Conservation (phyloP, 139 green algal genomes). For the Asterochloris sp. region DNA sequence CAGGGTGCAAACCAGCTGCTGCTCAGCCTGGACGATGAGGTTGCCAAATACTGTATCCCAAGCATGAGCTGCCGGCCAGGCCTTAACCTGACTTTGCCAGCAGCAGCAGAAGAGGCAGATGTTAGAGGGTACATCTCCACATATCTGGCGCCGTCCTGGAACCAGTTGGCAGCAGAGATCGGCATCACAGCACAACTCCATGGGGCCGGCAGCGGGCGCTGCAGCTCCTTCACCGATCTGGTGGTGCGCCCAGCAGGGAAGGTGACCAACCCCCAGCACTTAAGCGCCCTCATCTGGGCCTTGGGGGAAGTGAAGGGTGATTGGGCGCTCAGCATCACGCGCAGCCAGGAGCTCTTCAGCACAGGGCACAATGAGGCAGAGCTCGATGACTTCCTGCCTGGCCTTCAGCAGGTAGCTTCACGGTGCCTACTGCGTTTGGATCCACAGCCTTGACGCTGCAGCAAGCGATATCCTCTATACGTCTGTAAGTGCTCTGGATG, state of each 20-base stretch:
- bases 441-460: too few species aligned
- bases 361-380: too few species aligned
- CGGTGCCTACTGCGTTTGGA: too few species aligned
- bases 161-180: not conserved
- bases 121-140: slow-evolving; percentile 3
- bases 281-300: slow-evolving; percentile 2
- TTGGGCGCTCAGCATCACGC: not conserved
- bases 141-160: not conserved
- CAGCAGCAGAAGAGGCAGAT: slow-evolving; percentile 1
- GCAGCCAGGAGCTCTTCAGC: too few species aligned
- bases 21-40: not conserved
- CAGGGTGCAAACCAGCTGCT: not conserved
- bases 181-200: not conserved
- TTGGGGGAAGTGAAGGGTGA: not conserved
- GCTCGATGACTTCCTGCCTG: too few species aligned
- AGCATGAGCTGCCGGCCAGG: too few species aligned
- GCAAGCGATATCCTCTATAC: too few species aligned
- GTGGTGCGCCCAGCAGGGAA: not conserved
- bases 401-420: too few species aligned
- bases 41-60: not conserved
- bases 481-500: too few species aligned
- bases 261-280: not conserved
- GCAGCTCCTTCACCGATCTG: slow-evolving; percentile 3
- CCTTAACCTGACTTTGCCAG: not conserved
- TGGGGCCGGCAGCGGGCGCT: slow-evolving; percentile 3